Evolutionary conservation across 1,284 basidiomycete genomes (phyloP), one percentile per base, ranked within the genome.

Genomic region (Xerocomus minutiporus): DNA sequence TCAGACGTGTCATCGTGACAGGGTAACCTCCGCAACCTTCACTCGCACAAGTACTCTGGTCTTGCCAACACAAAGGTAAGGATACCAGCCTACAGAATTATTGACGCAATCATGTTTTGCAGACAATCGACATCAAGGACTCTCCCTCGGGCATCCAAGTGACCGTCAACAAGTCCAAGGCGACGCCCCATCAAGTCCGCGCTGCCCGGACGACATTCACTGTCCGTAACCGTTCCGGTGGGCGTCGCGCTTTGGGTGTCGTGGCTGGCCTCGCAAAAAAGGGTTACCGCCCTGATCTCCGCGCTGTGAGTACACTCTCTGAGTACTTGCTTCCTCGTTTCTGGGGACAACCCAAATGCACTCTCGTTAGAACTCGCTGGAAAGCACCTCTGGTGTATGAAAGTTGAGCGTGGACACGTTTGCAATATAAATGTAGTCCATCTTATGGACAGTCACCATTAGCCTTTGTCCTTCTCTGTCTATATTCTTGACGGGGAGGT

Each of bases 1-100:
- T 26, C 20, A 4, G 38, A 62, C 52, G n/a, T 35, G 43, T 50
- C 34, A 4, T 48, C 42, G 29, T 31, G 8, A 29, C 62, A 92
- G 88, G 91, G 88, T 61, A 94, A 94, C 80, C 81, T 93, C 69
- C 75, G 79, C 56, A 93, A 91, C 77, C 65, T 91, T 62, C 88
- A 93, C 78, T 93, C 92, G 29, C 79, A 81, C 79, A 94, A 93
- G 71, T 93, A 82, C 79, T 94, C 92, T 56, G 91, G 91, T 58
- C 77, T 94, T 59, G 83, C 86, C 65, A 93, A 94, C 79, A 59
- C 75, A 62, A 93, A 91, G 84, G 89, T 87, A 56, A 53, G 73
- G 57, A 44, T 29, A 28, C 26, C n/a, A 13, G 15, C n/a, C 32
- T 9, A 9, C 15, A 6, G 4, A 26, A 5, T 5, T n/a, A 15